Evolutionary conservation across 2,329 filamentous ascomycete genomes (phyloP), one percentile per base, ranked within the genome.

Genomic region (Dothidotthia symphoricarpi): DNA sequence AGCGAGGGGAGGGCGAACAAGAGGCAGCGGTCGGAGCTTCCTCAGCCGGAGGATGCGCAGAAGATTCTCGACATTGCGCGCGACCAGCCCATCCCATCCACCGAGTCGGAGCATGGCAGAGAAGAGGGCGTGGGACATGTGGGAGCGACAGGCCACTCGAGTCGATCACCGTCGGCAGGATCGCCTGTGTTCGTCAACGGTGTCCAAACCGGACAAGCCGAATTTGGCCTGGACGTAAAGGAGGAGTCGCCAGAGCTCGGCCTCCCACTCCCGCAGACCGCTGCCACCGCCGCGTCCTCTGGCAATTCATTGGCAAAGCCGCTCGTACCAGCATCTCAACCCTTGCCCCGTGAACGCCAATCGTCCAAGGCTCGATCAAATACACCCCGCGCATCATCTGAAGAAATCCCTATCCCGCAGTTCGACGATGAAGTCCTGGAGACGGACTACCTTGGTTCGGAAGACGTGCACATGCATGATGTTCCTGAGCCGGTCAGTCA

Each of bases 1-100:
- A 27, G 29, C 31, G 43, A 38, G 12, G 36, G 47, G 11, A 36
- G 37, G 5, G 36, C 42, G 1, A 57, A 41, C 36, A 65, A 65
- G 45, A 42, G 57, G 24, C 42, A 42, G 6, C 56, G 61, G 4
- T 17, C 55, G 7, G 55, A 57, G n/a, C 32, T 40, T n/a, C 31
- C 43, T 16, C 39, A 45, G 15, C 39, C 43, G n/a, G 44, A 33
- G 12, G 32, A 53, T 15, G 28, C 45, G n/a, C 39, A 42, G 16
- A 46, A 45, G 6, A 37, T 49, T 13, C 28, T 45, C 24, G 43
- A 54, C 4, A 39, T 41, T 11, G 32, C 48, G n/a, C 56, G 45
- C 13, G 56, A 65, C 37, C 45, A 45, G 25, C 59, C 61, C 10
- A 34, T 67, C 1, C 55, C 43, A 7, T 63, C 61, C 12, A 57